Conservation (phyloP, 495 filamentous ascomycete genomes). For the Cenococcum geophilum region DNA sequence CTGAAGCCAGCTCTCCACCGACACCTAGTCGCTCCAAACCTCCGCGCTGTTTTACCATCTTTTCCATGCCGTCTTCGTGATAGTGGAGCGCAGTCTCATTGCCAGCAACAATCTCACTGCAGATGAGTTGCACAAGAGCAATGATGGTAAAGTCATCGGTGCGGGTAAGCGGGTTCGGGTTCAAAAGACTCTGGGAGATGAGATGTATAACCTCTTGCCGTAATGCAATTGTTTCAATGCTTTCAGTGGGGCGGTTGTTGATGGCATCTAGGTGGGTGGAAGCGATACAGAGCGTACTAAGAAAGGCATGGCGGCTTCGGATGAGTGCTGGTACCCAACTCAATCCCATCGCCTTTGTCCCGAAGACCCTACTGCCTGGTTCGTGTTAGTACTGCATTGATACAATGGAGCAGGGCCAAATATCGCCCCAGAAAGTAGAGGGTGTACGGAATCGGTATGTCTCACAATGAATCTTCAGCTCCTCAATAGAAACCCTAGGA, state of each 20-base stretch:
- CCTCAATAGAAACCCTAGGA: constrained; percentile 22
- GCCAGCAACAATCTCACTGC: constrained; percentile 32
- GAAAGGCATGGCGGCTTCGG: constrained; percentile 33
- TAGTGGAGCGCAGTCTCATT: constrained; percentile 25
- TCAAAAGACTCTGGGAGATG: constrained; percentile 28
- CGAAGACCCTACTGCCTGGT: constrained; percentile 26
- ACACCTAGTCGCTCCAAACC: constrained; percentile 27
- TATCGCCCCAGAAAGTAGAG: background rate
- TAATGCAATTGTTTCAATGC: constrained; percentile 25
- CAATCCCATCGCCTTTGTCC: constrained; percentile 29
- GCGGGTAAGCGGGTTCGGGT: constrained; percentile 27
- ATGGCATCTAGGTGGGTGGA: constrained; percentile 35
- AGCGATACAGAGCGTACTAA: constrained; percentile 36
- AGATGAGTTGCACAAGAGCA: constrained; percentile 34
- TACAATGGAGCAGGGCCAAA: background rate
- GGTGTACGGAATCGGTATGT: background rate
- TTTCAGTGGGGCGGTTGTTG: constrained; percentile 16
- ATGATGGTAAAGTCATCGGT: constrained; percentile 33
- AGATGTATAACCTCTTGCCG: constrained; percentile 31
- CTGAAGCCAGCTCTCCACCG: constrained; percentile 24
- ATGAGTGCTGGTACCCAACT: constrained; percentile 35
- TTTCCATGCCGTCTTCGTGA: constrained; percentile 30
- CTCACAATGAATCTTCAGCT: constrained; percentile 30
- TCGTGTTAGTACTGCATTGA: background rate
- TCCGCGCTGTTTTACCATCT: constrained; percentile 32